phyloP scores from a whole-genome alignment of 495 filamentous ascomycete species.

The Chaetomium tenue region DNA sequence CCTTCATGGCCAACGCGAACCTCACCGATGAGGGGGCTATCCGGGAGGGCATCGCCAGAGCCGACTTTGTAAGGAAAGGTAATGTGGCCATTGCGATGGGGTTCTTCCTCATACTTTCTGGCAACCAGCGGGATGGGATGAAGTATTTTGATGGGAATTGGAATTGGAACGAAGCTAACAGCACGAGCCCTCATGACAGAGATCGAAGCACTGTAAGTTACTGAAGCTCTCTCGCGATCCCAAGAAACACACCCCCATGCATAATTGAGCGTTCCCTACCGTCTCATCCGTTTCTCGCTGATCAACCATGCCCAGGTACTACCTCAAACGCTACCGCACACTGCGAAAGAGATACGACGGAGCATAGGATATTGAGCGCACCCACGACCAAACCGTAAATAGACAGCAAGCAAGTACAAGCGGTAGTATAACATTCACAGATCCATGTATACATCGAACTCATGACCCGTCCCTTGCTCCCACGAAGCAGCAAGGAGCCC shows the following conservation, averaged over 20 bases:
- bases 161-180: background rate
- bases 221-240: background rate
- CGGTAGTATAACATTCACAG: background rate
- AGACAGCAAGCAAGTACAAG: background rate
- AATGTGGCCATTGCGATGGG: slow-evolving; percentile 10
- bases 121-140: too few relatives aligned
- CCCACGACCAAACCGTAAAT: background rate
- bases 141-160: too few relatives aligned
- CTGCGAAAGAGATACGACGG: slow-evolving; percentile 77
- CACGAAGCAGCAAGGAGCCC: background rate
- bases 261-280: background rate
- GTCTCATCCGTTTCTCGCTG: background rate
- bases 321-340: slow-evolving; percentile 88
- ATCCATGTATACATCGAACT: slow-evolving; percentile 1
- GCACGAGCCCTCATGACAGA: slow-evolving; percentile 48
- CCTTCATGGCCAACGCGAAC: slow-evolving; percentile 71
- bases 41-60: slow-evolving; percentile 66
- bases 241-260: too few relatives aligned
- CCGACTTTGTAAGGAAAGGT: slow-evolving; percentile 92
- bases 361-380: slow-evolving; percentile 9
- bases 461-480: background rate
- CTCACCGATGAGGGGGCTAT: slow-evolving; percentile 74
- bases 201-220: slow-evolving; percentile 86
- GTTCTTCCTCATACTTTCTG: too few relatives aligned
- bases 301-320: slow-evolving; percentile 62